These are phyloP conservation scores for Coleophoma crateriformis DNA, from an alignment of 2,329 filamentous ascomycete species.

Conservation along the genomic window DNA sequence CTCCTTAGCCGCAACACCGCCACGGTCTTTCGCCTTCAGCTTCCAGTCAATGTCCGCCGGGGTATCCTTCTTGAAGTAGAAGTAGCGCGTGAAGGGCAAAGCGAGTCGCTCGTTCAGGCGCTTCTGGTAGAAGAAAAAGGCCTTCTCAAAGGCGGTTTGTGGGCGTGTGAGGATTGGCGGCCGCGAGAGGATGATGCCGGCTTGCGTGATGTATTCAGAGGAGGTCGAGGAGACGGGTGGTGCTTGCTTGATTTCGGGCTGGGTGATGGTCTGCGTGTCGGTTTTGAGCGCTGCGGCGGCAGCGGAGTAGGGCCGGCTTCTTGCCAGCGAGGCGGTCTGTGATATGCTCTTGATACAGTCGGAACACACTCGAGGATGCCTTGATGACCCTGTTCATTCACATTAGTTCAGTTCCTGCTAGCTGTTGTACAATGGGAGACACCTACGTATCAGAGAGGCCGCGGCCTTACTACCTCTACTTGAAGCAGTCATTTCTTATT, in stretches of 20 bases:
- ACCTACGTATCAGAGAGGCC: constrained; percentile 45
- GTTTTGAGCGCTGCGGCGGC: constrained; percentile 22
- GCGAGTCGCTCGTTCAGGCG: constrained; percentile 89
- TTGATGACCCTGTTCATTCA: constrained; percentile 16
- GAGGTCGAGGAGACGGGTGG: constrained; percentile 16
- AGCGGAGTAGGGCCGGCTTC: constrained; percentile 18
- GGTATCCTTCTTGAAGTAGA: constrained; percentile 93
- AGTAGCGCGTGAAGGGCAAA: constrained; percentile 80
- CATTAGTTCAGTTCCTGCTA: not conserved
- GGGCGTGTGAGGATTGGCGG: constrained; percentile 81
- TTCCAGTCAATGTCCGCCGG: constrained; percentile 85
- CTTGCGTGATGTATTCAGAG: constrained; percentile 39
- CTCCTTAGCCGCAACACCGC: constrained; percentile 71
- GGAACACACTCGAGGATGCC: constrained; percentile 21
- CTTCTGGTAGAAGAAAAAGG: constrained; percentile 96
- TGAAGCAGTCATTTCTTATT: constrained; percentile 42
- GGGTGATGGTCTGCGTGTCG: constrained; percentile 8
- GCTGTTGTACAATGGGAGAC: constrained; percentile 1
- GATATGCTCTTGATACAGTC: constrained; percentile 15
- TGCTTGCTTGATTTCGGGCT: constrained; percentile 28
- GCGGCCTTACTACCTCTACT: constrained; percentile 50
- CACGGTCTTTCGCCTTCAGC: constrained; percentile 71
- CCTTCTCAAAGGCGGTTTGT: constrained; percentile 81
- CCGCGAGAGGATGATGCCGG: constrained; percentile 80
- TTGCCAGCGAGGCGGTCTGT: constrained; percentile 7